Percentiles rank a stretch among this genome's conserved stretches.
Conservation (phyloP, 345 rosid genomes). For the Abelmoschus esculentus region DNA sequence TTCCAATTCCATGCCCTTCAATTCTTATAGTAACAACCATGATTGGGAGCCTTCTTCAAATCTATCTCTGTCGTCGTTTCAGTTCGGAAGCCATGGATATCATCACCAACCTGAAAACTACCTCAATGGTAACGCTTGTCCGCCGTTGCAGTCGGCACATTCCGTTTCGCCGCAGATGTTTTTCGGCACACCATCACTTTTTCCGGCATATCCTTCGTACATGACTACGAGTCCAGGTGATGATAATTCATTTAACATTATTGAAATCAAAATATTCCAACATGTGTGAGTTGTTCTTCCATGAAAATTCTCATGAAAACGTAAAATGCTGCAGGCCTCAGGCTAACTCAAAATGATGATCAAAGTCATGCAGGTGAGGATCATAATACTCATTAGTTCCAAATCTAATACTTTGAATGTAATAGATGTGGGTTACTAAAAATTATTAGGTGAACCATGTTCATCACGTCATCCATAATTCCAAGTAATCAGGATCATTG, state of each 20-base stretch:
- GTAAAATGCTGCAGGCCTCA: background rate
- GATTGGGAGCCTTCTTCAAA: constrained; percentile 54
- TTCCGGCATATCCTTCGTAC: constrained; percentile 49
- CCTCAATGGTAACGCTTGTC: constrained; percentile 13
- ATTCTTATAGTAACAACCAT: constrained; percentile 23
- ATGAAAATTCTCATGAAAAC: background rate
- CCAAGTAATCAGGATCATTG: too few species aligned
- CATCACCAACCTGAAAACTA: constrained; percentile 38
- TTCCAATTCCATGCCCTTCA: constrained; percentile 20
- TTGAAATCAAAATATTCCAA: constrained; percentile 19
- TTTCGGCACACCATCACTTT: constrained; percentile 54
- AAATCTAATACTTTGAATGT: too few species aligned
- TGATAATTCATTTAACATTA: constrained; percentile 30
- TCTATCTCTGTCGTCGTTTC: constrained; percentile 44
- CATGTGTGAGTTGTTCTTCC: constrained; percentile 12
- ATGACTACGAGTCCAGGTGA: constrained; percentile 20
- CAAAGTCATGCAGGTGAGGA: constrained; percentile 1
- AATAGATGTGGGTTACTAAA: too few species aligned
- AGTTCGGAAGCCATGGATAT: constrained; percentile 53
- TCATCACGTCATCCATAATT: too few species aligned
- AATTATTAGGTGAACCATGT: too few species aligned
- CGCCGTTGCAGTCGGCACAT: background rate
- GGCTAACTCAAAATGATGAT: too few species aligned
- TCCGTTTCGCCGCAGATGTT: constrained; percentile 9
- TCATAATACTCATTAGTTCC: background rate